phyloP scores from a whole-genome alignment of 2,329 filamentous ascomycete genomes.

The Geosmithia morbida region DNA sequence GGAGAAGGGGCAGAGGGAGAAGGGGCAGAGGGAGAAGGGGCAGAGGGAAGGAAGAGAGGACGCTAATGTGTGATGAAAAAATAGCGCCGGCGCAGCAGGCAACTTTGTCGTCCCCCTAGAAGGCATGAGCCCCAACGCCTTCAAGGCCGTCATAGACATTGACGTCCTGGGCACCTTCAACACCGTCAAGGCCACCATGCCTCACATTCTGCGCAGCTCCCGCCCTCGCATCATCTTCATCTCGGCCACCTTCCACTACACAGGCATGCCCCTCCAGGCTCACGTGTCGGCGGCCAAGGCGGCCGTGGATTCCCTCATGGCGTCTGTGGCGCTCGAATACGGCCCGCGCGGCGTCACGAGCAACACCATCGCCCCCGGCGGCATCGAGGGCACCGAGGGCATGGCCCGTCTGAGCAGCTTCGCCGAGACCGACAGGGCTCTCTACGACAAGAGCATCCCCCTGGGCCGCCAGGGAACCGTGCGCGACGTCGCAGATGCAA shows the following conservation, averaged over 20 bases:
- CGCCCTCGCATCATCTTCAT: conserved; percentile 74
- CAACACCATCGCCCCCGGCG: conserved; percentile 81
- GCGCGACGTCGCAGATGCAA: conserved; percentile 84
- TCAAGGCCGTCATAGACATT: conserved; percentile 93
- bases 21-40: not conserved
- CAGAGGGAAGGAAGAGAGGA: no score
- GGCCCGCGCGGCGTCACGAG: conserved; percentile 75
- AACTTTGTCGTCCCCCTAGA: conserved; percentile 86
- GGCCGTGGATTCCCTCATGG: conserved; percentile 72
- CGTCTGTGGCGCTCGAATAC: conserved; percentile 73
- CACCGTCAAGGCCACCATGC: conserved; percentile 82
- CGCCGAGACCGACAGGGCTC: conserved; percentile 14
- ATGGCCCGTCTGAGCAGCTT: conserved; percentile 45
- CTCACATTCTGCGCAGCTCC: conserved; percentile 66
- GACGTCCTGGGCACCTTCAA: conserved; percentile 91
- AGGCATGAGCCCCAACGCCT: conserved; percentile 72
- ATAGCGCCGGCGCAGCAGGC: conserved; percentile 79
- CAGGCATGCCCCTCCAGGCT: conserved; percentile 69
- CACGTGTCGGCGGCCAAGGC: conserved; percentile 91
- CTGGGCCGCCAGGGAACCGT: conserved; percentile 64
- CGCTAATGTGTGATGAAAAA: not conserved
- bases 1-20: not conserved
- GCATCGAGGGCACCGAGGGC: conserved; percentile 74
- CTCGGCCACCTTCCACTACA: conserved; percentile 84
- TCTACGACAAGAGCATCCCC: conserved; percentile 41